Base-by-base conservation (phyloP, 2,329 filamentous ascomycete species). In the Sporothrix luriei region DNA sequence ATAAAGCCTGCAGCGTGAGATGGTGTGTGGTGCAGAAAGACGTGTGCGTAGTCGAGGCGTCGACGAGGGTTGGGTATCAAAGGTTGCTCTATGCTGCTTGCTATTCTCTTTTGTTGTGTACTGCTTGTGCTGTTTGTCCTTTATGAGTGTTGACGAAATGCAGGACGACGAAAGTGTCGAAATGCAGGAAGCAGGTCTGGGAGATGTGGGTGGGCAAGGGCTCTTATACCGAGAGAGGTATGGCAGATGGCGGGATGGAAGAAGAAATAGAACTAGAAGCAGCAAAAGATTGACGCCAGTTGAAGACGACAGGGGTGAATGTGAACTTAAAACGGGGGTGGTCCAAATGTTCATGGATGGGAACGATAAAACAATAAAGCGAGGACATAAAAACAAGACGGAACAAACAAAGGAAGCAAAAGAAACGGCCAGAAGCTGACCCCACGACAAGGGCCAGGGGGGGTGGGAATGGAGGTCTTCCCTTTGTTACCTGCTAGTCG, bases 21-120 rank as follows among this genome's bases (percentile, higher is more conserved):
- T 19, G 29, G 14, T 21, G 19, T 43, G 33, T 21, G 21, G 55
- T n/a, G 19, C 29, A 38, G 21, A 6, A n/a, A 43, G 55, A 16
- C 55, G 55, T 59, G 26, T 33, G 55, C 33, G 55, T 24, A 33
- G 29, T 33, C 33, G 38, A 43, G 38, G 55, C n/a, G 33, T 24
- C 9, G 33, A 38, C n/a, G 38, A 61, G 55, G 38, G 55, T 61
- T 43, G 38, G 55, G 55, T 59, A 59, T 59, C 9, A 59, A 59
- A 40, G n/a, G 16, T 38, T 29, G 19, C 3, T 10, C 6, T 21
- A 40, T 59, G 7, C 3, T 40, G 54, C 4, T 33, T 40, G 54
- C 4, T 33, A 33, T 33, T 7, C 7, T n/a, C 40, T 46, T 46
- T 46, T 16, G 16, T 4, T 6, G 43, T 40, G 55, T 5, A n/a